Conservation (phyloP, 371 early-diverging fungal species). For the Rhizopus arrhizus region DNA sequence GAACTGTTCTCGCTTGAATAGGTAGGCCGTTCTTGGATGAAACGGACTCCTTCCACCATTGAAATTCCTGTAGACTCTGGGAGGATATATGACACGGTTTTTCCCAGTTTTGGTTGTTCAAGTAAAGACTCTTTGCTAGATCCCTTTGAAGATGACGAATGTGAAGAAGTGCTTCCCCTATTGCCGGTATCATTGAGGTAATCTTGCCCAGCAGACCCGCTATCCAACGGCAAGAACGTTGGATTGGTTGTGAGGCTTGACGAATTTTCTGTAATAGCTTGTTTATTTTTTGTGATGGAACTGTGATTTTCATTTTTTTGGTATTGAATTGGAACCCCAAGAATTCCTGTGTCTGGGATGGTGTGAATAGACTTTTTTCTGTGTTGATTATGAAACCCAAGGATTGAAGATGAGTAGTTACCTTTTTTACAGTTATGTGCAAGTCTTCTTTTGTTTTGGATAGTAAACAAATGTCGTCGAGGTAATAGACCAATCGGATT, state of each 20-base stretch:
- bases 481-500: conserved; percentile 8
- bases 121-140: background rate
- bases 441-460: background rate
- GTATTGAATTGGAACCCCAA: conserved; percentile 16
- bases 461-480: conserved; percentile 13
- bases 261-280: background rate
- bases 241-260: too few relatives aligned
- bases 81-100: background rate
- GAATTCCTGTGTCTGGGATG: conserved; percentile 1
- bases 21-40: conserved; percentile 4
- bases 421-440: too few relatives aligned
- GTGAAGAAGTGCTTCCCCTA: too few relatives aligned
- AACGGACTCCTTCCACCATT: background rate
- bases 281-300: background rate
- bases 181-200: conserved; percentile 8
- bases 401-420: background rate
- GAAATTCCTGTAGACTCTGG: background rate
- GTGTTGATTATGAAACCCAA: conserved; percentile 14
- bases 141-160: background rate
- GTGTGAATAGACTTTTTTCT: conserved; percentile 4
- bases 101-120: background rate
- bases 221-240: conserved; percentile 4
- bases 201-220: conserved; percentile 8
- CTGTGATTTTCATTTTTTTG: conserved; percentile 4
- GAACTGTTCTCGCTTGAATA: background rate